Conservation (phyloP, 192 early-diverging fungal species). For the Coemansia sp. region DNA sequence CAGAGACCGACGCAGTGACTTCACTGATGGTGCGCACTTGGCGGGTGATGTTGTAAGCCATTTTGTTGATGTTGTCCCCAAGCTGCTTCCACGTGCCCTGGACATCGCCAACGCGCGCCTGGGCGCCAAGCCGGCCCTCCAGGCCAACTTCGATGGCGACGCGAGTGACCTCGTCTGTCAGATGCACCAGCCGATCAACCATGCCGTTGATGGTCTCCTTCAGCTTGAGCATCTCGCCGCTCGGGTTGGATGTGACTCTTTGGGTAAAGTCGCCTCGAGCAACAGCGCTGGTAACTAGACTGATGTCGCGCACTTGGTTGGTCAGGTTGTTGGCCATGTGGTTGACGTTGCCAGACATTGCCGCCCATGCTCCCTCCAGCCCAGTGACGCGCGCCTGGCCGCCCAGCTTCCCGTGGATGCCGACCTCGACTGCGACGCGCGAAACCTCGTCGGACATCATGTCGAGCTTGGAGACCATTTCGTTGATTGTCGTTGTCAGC, state of each 20-base stretch:
- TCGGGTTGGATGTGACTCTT: conserved; percentile 47
- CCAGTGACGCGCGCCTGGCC: conserved; percentile 61
- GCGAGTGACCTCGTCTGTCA: conserved; percentile 67
- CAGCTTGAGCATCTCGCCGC: conserved; percentile 64
- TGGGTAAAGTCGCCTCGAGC: conserved; percentile 60
- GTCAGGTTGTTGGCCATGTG: conserved; percentile 68
- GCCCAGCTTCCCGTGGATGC: conserved; percentile 65
- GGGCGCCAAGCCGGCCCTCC: conserved; percentile 74
- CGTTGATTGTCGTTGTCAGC: conserved; percentile 70
- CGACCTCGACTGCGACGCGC: conserved; percentile 76
- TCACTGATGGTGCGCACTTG: conserved; percentile 66
- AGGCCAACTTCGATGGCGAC: conserved; percentile 72
- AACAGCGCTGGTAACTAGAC: conserved; percentile 60
- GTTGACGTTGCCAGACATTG: conserved; percentile 68
- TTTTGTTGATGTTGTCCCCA: conserved; percentile 63
- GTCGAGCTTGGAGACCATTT: conserved; percentile 67
- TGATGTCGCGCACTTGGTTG: conserved; percentile 63
- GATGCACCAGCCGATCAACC: conserved; percentile 61
- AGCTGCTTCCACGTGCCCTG: conserved; percentile 64
- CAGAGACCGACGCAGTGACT: conserved; percentile 60
- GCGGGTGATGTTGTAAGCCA: conserved; percentile 65
- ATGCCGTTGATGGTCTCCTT: conserved; percentile 60
- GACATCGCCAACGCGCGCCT: conserved; percentile 54
- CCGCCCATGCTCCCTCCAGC: conserved; percentile 68
- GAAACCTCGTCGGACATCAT: conserved; percentile 66